A percentile compares a stretch with the other conserved stretches of the same genome.
Evolutionary conservation across 75 land plant species (phyloP).

Genomic region (Picea sitchensis): DNA sequence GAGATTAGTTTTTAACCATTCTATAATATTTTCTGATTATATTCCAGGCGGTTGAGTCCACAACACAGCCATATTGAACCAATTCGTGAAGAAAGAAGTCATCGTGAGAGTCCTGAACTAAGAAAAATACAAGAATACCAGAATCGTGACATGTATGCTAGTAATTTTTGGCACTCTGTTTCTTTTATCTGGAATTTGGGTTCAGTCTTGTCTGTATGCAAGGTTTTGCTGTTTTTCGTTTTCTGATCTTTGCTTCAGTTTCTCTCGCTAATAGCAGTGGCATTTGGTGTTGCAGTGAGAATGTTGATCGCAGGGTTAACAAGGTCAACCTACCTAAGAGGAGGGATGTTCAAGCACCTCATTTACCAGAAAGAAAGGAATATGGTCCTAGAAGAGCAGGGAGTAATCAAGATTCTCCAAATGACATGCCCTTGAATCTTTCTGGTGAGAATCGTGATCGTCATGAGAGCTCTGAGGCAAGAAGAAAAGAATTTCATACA

Average conservation of each 20-base stretch:
- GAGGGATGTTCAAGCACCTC: background rate
- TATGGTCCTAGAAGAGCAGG: background rate
- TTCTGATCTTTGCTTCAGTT: background rate
- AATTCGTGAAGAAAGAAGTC: conserved; percentile 8
- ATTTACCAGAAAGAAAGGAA: background rate
- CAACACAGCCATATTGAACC: conserved; percentile 17
- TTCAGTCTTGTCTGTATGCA: background rate
- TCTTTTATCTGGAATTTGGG: background rate
- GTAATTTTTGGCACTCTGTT: background rate
- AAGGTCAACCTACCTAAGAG: background rate
- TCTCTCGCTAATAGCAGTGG: background rate
- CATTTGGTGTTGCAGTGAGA: background rate
- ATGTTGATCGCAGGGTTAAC: background rate
- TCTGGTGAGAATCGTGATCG: conserved; percentile 6
- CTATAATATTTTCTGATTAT: too few relatives aligned
- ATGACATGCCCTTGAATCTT: background rate
- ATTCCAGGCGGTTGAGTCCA: conserved; percentile 10
- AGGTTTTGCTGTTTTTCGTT: background rate
- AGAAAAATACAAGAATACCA: conserved; percentile 15
- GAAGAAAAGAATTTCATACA: conserved; percentile 4
- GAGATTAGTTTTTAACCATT: background rate
- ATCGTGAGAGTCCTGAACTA: conserved; percentile 14
- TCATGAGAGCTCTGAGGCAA: background rate
- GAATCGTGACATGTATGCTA: conserved; percentile 14
- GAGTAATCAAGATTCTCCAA: background rate